phyloP scores from a whole-genome alignment of 352 stramenopile species.

The Globisporangium recalcitrans region DNA sequence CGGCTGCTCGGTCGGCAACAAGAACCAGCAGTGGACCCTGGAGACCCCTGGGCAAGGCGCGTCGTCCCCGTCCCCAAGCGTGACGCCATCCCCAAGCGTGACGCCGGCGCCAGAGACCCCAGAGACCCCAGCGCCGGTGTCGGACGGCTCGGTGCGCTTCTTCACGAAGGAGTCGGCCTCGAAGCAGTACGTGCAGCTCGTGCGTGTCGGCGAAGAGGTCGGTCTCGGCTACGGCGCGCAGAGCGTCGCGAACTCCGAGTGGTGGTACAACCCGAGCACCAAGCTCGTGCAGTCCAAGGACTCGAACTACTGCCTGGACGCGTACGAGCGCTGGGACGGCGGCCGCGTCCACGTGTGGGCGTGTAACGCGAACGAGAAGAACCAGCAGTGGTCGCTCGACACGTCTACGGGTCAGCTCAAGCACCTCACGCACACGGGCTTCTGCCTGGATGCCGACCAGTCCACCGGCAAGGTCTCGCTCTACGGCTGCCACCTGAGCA shows the following conservation, averaged over 20 bases:
- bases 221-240: slow-evolving; percentile 20
- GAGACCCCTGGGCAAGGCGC: slow-evolving; percentile 5
- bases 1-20: slow-evolving; percentile 43
- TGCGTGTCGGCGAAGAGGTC: slow-evolving; percentile 23
- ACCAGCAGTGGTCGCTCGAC: slow-evolving; percentile 44
- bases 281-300: slow-evolving; percentile 40
- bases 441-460: slow-evolving; percentile 55
- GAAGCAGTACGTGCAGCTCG: slow-evolving; percentile 35
- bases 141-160: slow-evolving; percentile 30
- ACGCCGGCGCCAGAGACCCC: slow-evolving; percentile 14
- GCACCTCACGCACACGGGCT: slow-evolving; percentile 39
- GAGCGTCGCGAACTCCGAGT: slow-evolving; percentile 28
- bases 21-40: slow-evolving; percentile 48
- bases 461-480: slow-evolving; percentile 32
- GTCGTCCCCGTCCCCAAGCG: slow-evolving; percentile 13
- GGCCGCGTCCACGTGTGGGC: slow-evolving; percentile 39
- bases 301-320: slow-evolving; percentile 50
- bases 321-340: slow-evolving; percentile 50
- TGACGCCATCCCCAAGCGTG: slow-evolving; percentile 11
- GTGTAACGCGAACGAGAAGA: slow-evolving; percentile 32
- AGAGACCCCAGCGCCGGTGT: slow-evolving; percentile 15
- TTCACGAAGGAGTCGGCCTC: slow-evolving; percentile 33
- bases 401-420: slow-evolving; percentile 33
- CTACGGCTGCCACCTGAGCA: slow-evolving; percentile 42
- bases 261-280: slow-evolving; percentile 35